Conservation (phyloP, 1,284 basidiomycete species). For the Marasmius tenuissimus region DNA sequence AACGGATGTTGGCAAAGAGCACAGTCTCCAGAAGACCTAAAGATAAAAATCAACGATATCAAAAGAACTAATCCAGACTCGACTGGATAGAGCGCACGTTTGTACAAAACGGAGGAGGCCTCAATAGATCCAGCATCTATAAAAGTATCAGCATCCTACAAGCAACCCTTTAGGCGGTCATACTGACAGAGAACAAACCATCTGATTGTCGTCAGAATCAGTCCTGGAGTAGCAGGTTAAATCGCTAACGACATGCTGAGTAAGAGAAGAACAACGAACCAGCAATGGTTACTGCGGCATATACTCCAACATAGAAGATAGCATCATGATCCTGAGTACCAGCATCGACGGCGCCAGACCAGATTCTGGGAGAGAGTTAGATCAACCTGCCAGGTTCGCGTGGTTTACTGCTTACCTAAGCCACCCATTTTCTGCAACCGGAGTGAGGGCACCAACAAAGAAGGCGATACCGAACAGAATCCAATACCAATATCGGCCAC, state of each 20-base stretch:
- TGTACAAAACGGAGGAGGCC: slow-evolving; percentile 71
- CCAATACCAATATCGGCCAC: slow-evolving; percentile 74
- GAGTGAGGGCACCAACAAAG: slow-evolving; percentile 66
- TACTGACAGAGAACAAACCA: slow-evolving; percentile 68
- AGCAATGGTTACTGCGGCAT: slow-evolving; percentile 51
- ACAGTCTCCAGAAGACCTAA: slow-evolving; percentile 77
- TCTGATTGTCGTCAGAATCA: slow-evolving; percentile 64
- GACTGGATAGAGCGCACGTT: slow-evolving; percentile 41
- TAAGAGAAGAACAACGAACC: background rate
- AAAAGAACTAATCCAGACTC: slow-evolving; percentile 1
- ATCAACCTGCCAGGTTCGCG: slow-evolving; percentile 4
- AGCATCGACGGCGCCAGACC: slow-evolving; percentile 56
- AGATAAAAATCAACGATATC: slow-evolving; percentile 13
- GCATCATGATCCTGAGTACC: slow-evolving; percentile 43
- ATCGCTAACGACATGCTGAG: background rate
- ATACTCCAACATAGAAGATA: slow-evolving; percentile 76
- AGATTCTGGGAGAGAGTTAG: slow-evolving; percentile 42
- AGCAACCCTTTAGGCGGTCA: background rate
- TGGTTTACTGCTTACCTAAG: slow-evolving; percentile 48
- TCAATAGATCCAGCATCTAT: slow-evolving; percentile 68
- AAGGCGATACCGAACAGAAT: slow-evolving; percentile 59
- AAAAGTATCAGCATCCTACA: slow-evolving; percentile 5
- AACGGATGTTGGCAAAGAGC: slow-evolving; percentile 88
- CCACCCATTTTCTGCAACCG: slow-evolving; percentile 85
- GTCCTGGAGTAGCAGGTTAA: slow-evolving; percentile 34